Percentiles rank a stretch among this genome's conserved stretches.
Conservation (phyloP, 306 rosid species). For the Ochetophila trinervis region DNA sequence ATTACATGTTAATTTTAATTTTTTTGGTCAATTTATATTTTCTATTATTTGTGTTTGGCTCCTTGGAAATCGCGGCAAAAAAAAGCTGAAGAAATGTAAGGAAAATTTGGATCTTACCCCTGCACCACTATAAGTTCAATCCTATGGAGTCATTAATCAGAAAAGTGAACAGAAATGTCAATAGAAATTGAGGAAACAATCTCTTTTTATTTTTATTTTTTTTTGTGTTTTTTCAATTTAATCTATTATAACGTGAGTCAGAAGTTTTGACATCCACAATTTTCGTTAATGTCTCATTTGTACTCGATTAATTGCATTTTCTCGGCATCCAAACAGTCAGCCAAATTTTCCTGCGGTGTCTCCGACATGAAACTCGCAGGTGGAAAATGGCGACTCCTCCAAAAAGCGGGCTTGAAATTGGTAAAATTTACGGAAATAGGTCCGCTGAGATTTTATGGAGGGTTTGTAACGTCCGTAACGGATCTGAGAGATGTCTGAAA, state of each 20-base stretch:
- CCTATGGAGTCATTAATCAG: too few species aligned
- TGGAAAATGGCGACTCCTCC: neutral
- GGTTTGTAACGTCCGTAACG: slow-evolving; percentile 10
- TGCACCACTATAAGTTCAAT: too few species aligned
- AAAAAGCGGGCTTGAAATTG: neutral
- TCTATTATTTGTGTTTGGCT: neutral
- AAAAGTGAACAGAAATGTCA: too few species aligned
- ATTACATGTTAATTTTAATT: neutral
- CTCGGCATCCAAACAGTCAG: slow-evolving; percentile 5
- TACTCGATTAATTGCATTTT: neutral
- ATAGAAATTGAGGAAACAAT: neutral
- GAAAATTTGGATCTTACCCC: neutral
- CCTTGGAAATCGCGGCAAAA: slow-evolving; percentile 1
- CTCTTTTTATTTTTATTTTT: neutral
- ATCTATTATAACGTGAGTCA: too few species aligned
- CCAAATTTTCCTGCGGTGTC: neutral
- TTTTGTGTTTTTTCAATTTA: too few species aligned
- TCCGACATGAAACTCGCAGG: neutral
- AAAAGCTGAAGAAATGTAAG: slow-evolving; percentile 11
- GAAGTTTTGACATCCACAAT: neutral
- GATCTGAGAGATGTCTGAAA: slow-evolving; percentile 13
- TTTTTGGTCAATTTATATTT: neutral
- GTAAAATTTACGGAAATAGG: slow-evolving; percentile 14
- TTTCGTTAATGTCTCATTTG: neutral
- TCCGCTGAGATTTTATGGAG: neutral